Evolutionary conservation across 371 early-diverging fungal species (phyloP).

Genomic region (Syncephalastrum racemosum): DNA sequence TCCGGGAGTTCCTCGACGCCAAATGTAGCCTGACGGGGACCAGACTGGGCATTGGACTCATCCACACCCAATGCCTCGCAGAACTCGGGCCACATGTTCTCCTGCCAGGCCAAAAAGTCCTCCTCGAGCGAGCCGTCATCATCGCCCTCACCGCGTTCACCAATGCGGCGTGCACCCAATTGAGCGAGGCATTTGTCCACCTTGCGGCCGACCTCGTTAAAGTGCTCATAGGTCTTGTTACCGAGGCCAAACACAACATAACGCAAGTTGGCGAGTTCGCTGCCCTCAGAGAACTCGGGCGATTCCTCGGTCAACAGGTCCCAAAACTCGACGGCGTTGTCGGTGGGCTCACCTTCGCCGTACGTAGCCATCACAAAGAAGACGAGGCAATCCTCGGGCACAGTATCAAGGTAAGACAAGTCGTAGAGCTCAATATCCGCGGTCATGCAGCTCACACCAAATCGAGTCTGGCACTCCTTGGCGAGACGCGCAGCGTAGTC

Average conservation of each 20-base stretch:
- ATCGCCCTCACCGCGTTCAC: conserved; percentile 92
- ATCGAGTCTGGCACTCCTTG: conserved; percentile 78
- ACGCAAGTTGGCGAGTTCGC: conserved; percentile 61
- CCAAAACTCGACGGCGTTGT: conserved; percentile 88
- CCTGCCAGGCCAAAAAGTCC: conserved; percentile 94
- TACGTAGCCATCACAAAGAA: conserved; percentile 91
- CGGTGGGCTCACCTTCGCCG: conserved; percentile 92
- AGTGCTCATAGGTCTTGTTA: conserved; percentile 97
- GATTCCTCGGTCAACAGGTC: conserved; percentile 69
- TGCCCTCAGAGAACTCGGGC: conserved; percentile 65
- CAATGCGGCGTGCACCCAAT: conserved; percentile 80
- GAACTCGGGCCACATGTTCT: conserved; percentile 75
- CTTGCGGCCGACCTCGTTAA: conserved; percentile 77
- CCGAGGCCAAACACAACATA: conserved; percentile 95
- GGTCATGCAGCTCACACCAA: conserved; percentile 74
- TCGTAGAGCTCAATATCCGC: conserved; percentile 90
- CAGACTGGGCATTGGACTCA: conserved; percentile 37
- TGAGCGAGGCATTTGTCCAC: conserved; percentile 62
- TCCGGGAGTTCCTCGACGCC: conserved; percentile 39
- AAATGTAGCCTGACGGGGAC: conserved; percentile 47
- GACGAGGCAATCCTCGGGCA: conserved; percentile 63
- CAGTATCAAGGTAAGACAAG: conserved; percentile 68
- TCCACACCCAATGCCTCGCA: conserved; percentile 75
- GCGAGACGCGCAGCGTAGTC: conserved; percentile 88
- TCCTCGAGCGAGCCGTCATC: conserved; percentile 95